Base-by-base conservation (phyloP, 169 alveolate genomes). In the Babesia caballi region DNA sequence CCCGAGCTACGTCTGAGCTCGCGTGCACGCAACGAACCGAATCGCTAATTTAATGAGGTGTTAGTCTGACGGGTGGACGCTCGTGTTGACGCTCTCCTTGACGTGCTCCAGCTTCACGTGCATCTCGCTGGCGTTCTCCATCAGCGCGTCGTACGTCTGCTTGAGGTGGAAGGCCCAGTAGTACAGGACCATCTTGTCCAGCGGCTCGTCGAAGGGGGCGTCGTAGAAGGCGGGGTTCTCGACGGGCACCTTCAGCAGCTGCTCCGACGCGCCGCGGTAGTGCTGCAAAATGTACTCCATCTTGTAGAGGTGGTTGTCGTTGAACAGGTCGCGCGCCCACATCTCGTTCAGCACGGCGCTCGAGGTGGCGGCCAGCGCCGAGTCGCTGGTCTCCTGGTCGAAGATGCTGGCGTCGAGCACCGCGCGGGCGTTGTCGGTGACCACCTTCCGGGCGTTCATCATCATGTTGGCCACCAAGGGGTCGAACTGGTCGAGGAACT, bases 291-390 rank as follows among this genome's bases (percentile, higher is more conserved):
- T 49, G 36, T 59, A 60, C 0, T 40, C 35, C 40, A 80, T 40
- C 67, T 70, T 46, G 67, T 69, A 80, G 40, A 46, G 4, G 50
- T 44, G 21, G 58, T 60, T 0, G 33, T 67, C 83, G 38, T 36
- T 38, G 23, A 80, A 42, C n/a, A 69, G n/a, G 67, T 80, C 73
- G 27, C 83, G 47, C 4, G 83, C 84, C 67, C 57, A 70, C 76
- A 80, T 69, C 36, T 60, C 40, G 54, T 80, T 80, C 4, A 80
- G 36, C 41, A 73, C 19, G 36, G 35, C 15, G 25, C 59, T 12
- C 25, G 71, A 76, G 3, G 49, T 38, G 19, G 23, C 6, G 40
- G 57, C 70, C 11, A 33, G 7, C 11, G 19, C 42, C 7, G 27
- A 5, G 6, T 23, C 23, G 25, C 0, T 3, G 9, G 88, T 41